Base-by-base conservation (phyloP, 345 rosid genomes). In the Clausena lansium region DNA sequence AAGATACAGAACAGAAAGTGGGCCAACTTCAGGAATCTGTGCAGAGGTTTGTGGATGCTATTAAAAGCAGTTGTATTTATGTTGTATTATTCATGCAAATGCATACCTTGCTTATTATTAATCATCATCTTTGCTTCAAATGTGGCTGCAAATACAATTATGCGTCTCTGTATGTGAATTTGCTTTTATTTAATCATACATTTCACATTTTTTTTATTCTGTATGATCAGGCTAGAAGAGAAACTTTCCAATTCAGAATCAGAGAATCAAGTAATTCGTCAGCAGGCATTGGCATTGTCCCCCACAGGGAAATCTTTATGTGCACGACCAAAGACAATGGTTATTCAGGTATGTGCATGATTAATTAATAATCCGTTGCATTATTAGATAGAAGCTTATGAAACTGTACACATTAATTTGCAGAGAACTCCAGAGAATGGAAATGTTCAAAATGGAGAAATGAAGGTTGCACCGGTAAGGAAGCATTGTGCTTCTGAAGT, bases 261-360 rank as follows among this genome's bases (percentile, higher is more conserved):
- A 2, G 99, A 97, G 84, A 97, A 85, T 87, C 99, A 97, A 90
- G 98, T 97, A 54, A 95, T 97, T 58, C 94, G 99, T 64, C 98
- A 97, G 84, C 99, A 97, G 83, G 94, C 99, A 74, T 85, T 97
- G 80, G 85, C 95, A 75, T 88, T 97, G 77, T 94, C 99, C 20
- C 98, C 99, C 52, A 97, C 98, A 61, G 95, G 95, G 70, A 94
- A 91, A 86, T 66, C 92, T 77, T 79, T 92, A 84, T 75, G 98
- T 73, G 82, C 86, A 2, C 89, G 93, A 76, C 90, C 91, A 74
- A 93, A 86, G 83, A 87, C 95, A 73, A 81, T 86, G 82, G 78
- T 86, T 86, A 80, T 91, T 81, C 98, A 87, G 94, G 99, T 97
- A 73, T 79, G 35, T 35, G 60, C 64, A 71, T 61, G 28, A 65